These are phyloP conservation scores for Bruguiera sexangula DNA, from an alignment of 345 rosid genomes.

Conservation along the genomic window DNA sequence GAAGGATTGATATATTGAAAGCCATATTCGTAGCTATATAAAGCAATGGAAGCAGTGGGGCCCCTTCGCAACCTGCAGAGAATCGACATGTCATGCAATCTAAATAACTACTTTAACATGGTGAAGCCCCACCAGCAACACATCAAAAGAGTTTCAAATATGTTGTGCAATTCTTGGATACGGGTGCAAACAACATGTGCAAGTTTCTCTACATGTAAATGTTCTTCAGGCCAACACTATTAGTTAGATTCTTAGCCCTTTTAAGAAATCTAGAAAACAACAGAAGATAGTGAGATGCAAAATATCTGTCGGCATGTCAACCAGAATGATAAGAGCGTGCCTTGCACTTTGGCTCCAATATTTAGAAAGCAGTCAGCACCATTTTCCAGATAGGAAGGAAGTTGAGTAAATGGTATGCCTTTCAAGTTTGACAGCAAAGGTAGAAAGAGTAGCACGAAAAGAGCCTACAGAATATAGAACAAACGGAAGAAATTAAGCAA, in stretches of 20 bases:
- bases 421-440: conserved; percentile 78
- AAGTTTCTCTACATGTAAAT: no score
- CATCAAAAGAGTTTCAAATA: no score
- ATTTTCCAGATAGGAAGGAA: conserved; percentile 62
- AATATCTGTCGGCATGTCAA: neutral
- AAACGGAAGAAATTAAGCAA: conserved; percentile 4
- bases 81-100: neutral
- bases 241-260: no score
- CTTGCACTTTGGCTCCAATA: conserved; percentile 45
- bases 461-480: conserved; percentile 54
- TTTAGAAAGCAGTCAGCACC: conserved; percentile 86
- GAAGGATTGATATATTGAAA: conserved; percentile 75
- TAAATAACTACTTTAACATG: neutral
- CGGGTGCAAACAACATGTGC: no score
- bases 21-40: conserved; percentile 60
- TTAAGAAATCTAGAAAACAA: no score
- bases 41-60: conserved; percentile 74
- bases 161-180: no score
- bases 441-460: conserved; percentile 66
- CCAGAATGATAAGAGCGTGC: conserved; percentile 34
- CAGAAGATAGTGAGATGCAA: no score
- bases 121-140: neutral
- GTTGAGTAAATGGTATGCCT: conserved; percentile 68
- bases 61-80: conserved; percentile 63
- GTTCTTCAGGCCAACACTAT: no score